Evolutionary conservation across 2,329 filamentous ascomycete species (phyloP), one percentile per base, ranked within the genome.

Genomic region (Teratosphaeria viscida): DNA sequence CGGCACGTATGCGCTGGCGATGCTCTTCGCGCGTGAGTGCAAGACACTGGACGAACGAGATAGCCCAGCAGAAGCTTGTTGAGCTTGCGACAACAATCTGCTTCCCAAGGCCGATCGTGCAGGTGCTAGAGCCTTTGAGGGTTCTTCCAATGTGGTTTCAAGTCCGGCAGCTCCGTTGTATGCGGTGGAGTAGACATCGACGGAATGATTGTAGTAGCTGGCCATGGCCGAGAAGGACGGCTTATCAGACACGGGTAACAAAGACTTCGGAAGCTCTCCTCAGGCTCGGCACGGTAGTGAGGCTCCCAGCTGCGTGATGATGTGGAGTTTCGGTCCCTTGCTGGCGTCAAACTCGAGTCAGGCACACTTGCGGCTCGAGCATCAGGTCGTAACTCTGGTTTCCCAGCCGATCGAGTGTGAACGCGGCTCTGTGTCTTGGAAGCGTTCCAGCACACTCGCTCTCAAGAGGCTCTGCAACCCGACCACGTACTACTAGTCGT

Each of bases 1-100:
- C 1, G 67, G 66, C 6, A 68, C 65, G 60, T 62, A 70, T 49
- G 43, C 19, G 16, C 64, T 63, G 10, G 69, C 68, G 55, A 71
- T 62, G n/a, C 68, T 69, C 56, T 65, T 69, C 11, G 70, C 68
- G 35, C 69, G 64, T 43, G 65, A 66, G 57, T 71, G 70, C 10
- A 72, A 59, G 10, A 68, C 62, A 19, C 63, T 64, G 43, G 65
- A 63, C 32, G 68, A 68, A 29, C 70, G 65, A 34, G 65, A 60
- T 52, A 72, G 57, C n/a, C 67, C 68, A 35, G 68, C 65, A 6
- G 68, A 68, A 53, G 68, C 65, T 29, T 65, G 65, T 52, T 66
- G 67, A 29, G 66, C 64, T 53, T 64, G 39, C 10, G 69, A 69
- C 19, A 69, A 59, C 27, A 70, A 56, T 43, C 68, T 59, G 6